Percentiles rank a stretch among this genome's conserved stretches.
phyloP scores from a whole-genome alignment of 1,284 basidiomycete genomes.

The Naganishia cerealis region DNA sequence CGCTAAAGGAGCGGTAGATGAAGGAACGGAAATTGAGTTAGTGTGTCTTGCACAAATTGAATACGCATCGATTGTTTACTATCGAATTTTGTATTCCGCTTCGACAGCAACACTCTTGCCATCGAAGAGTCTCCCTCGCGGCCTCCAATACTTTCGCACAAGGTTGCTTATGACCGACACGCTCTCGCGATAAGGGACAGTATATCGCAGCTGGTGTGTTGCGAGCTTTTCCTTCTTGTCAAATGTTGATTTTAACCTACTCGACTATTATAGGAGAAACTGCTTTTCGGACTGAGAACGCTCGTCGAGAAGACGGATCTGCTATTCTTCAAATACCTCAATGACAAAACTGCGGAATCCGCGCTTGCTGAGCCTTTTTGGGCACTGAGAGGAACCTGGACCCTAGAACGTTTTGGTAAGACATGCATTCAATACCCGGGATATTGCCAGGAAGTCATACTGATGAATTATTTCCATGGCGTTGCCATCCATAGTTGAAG shows the following conservation, averaged over 20 bases:
- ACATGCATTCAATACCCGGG: not conserved
- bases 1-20: constrained; percentile 29
- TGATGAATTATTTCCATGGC: not conserved
- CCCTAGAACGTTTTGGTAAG: constrained; percentile 32
- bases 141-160: constrained; percentile 20
- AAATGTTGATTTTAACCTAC: not conserved
- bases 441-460: not conserved
- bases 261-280: not conserved
- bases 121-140: constrained; percentile 28
- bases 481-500: not conserved
- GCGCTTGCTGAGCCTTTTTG: constrained; percentile 28
- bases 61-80: not conserved
- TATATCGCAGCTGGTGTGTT: constrained; percentile 9
- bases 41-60: constrained; percentile 7
- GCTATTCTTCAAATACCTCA: constrained; percentile 17
- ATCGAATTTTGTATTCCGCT: not conserved
- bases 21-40: constrained; percentile 35
- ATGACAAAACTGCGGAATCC: constrained; percentile 13
- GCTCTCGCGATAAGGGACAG: constrained; percentile 1
- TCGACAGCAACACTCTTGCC: constrained; percentile 27
- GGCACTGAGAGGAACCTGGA: constrained; percentile 30
- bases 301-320: constrained; percentile 15
- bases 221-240: not conserved
- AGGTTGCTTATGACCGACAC: constrained; percentile 23
- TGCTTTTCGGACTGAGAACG: constrained; percentile 1